These are phyloP conservation scores for Hypoxylon sp. DNA, from an alignment of 2,329 filamentous ascomycete genomes.

Conservation along the genomic window DNA sequence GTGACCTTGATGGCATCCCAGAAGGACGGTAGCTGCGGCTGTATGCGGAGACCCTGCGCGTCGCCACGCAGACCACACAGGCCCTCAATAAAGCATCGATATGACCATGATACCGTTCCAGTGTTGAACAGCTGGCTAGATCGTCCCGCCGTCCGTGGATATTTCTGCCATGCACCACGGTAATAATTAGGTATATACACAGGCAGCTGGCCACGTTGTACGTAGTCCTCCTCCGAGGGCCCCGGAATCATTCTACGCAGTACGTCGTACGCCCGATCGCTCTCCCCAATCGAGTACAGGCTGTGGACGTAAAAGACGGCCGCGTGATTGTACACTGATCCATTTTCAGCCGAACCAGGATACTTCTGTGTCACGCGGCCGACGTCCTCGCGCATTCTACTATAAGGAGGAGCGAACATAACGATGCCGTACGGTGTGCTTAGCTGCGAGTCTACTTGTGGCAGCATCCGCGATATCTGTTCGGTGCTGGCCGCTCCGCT, in stretches of 20 bases:
- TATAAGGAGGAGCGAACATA: constrained; percentile 70
- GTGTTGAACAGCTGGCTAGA: constrained; percentile 72
- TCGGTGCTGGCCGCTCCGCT: constrained; percentile 63
- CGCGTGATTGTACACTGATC: constrained; percentile 71
- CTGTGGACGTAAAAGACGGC: constrained; percentile 69
- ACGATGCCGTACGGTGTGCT: constrained; percentile 67
- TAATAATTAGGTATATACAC: constrained; percentile 73
- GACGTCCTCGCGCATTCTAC: constrained; percentile 70
- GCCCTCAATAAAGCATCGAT: constrained; percentile 69
- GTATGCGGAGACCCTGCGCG: constrained; percentile 61
- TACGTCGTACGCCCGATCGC: constrained; percentile 65
- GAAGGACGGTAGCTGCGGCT: constrained; percentile 65
- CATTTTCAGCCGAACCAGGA: constrained; percentile 71
- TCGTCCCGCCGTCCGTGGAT: constrained; percentile 67
- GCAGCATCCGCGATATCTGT: constrained; percentile 62
- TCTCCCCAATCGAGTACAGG: constrained; percentile 65
- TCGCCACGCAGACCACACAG: constrained; percentile 68
- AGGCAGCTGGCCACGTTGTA: constrained; percentile 68
- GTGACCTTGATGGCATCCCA: constrained; percentile 65
- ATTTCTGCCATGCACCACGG: constrained; percentile 64
- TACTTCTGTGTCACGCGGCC: constrained; percentile 72
- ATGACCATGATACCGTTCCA: constrained; percentile 70
- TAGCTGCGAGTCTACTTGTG: constrained; percentile 66
- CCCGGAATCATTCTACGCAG: constrained; percentile 69
- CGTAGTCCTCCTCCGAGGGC: constrained; percentile 64